These are phyloP conservation scores for Acanthamoeba healyi DNA, from an alignment of 208 protist genomes.

Conservation along the genomic window DNA sequence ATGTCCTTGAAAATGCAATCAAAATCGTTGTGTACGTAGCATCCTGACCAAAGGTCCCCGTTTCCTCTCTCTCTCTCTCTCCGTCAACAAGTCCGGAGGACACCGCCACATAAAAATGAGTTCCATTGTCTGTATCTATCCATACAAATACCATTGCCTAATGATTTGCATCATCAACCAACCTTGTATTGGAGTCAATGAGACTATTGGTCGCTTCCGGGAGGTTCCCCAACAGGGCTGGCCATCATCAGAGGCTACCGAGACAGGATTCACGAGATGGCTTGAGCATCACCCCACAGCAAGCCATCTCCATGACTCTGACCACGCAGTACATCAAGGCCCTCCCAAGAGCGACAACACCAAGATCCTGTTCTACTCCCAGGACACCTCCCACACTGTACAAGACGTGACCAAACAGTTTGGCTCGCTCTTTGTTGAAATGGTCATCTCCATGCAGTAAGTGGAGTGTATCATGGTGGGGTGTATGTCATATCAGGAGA, in stretches of 20 bases:
- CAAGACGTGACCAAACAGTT: constrained; percentile 1
- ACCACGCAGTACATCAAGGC: constrained; percentile 33
- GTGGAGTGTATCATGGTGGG: too few species aligned
- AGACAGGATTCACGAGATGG: constrained; percentile 14
- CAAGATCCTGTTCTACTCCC: constrained; percentile 15
- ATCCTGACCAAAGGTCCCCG: too few species aligned
- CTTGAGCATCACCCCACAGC: neutral
- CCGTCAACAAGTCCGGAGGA: too few species aligned
- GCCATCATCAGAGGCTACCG: constrained; percentile 47
- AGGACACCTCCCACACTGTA: neutral
- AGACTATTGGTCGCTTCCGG: constrained; percentile 23
- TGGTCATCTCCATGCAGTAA: neutral
- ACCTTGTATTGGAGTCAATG: neutral
- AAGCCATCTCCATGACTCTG: neutral
- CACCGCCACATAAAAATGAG: too few species aligned
- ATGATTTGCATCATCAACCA: constrained; percentile 18
- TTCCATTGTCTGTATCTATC: too few species aligned
- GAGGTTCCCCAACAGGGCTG: neutral
- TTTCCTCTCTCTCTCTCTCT: too few species aligned
- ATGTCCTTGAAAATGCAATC: too few species aligned
- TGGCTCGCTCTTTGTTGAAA: constrained; percentile 10
- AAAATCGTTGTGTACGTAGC: too few species aligned
- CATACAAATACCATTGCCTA: neutral
- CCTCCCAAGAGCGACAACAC: neutral
- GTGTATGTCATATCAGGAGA: too few species aligned